Evolutionary conservation across 208 protist genomes (phyloP), one percentile per base, ranked within the genome.

Genomic region (Endotrypanum monterogeii): DNA sequence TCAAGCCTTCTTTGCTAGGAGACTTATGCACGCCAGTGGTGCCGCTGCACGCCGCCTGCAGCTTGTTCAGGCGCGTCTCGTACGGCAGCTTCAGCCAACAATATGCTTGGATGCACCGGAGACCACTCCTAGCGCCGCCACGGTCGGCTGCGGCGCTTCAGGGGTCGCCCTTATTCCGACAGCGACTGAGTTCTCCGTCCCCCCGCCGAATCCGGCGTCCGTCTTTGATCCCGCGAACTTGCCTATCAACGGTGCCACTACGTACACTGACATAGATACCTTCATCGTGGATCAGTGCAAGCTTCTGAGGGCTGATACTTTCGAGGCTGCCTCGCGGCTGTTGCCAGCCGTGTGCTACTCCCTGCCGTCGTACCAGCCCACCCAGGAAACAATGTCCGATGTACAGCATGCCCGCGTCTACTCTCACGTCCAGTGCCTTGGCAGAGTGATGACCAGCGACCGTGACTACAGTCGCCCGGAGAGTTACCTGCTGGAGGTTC

Each of bases 301-400:
- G 46, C 82, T 97, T 14, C 84, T 97, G 9, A 86, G 89, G n/a
- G 93, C 93, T 0, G 93, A 97, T 74, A 96, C 90, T 20, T 97
- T 97, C 77, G 91, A 96, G 74, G 73, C 88, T 16, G 84, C 86
- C 28, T 86, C 82, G 44, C 87, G 93, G 50, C 50, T 94, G 41
- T 72, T 94, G 46, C 79, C 89, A 12, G 89, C 86, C 14, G 74
- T 79, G n/a, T 94, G 89, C 79, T 92, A 89, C 82, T 5, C 81
- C 39, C 79, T 97, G 11, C 89, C 88, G 0, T 28, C 76, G 41
- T 90, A 93, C 78, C 76, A 57, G 25, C 85, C 88, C 0, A 82
- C 83, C 12, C 61, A 76, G 25, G 87, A 94, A 57, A 96, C 90
- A 23, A 20, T 83, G 35, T 60, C 82, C 20, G 91, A 97, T 62